Base-by-base conservation (phyloP, 257 asterid genomes). In the Asclepias syriaca region DNA sequence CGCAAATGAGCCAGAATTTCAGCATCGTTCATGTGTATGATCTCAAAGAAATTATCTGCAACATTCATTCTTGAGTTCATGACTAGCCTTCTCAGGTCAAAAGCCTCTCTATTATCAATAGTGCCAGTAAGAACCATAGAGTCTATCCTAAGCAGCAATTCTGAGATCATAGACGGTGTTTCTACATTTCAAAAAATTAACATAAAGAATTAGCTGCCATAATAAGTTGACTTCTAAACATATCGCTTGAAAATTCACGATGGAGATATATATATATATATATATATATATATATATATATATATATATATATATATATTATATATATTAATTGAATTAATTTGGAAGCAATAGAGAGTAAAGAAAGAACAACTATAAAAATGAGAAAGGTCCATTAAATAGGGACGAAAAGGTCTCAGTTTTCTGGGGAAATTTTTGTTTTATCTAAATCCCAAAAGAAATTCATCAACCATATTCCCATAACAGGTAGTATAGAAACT, bases 131-230 rank as follows among this genome's bases (percentile, higher is more conserved):
- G 89, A 78, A 91, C 90, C 90, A 91, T 81, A 19, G 96, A 81
- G 79, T 91, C 95, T 74, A 91, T 84, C 83, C 93, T 85, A 72
- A 89, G 93, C 69, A 89, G 93, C 85, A 91, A 71, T 80, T 82
- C 87, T 3, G 96, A 79, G 77, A 84, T 78, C 79, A 84, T 73
- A 48, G 86, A 71, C 14, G 81, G 72, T 69, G 72, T 86, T 78
- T 86, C 95, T 89, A 87, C 65, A 49, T 77, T 68, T 65, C 37
- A 74, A 57, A 71, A 68, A 72, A 68, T 57, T 40, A 73, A 69
- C 56, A 55, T 21, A 69, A 49, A 6, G 16, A 69, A 55, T 72
- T 39, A 72, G 64, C 13, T 10, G 14, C 11, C n/a, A 12, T 61
- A 50, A 63, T 22, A 66, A 65, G 56, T 10, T 50, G 48, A 72